Evolutionary conservation across 2,329 filamentous ascomycete genomes (phyloP), one percentile per base, ranked within the genome.

Genomic region (Epicoccum nigrum): DNA sequence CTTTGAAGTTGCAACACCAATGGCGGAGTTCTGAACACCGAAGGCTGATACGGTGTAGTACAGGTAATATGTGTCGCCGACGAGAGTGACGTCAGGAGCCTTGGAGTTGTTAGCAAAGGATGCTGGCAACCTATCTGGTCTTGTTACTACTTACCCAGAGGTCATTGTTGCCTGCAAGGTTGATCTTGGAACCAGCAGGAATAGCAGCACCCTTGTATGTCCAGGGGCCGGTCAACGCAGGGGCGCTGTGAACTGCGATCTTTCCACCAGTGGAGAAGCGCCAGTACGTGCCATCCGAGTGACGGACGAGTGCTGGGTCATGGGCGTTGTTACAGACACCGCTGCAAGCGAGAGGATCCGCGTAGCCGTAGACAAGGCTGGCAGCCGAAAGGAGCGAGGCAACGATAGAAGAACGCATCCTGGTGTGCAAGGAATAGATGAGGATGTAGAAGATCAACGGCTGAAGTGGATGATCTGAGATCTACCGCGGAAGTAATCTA

Each of bases 41-140:
- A 86, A 87, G 0, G 79, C 75, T 28, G 80, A 84, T n/a, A 87
- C 83, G 1, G 82, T 77, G 70, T 88, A 87, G 78, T 86, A 88
- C n/a, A 84, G 70, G 60, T 87, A 81, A 73, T 87, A 89, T 0
- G 76, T 75, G 45, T 72, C 75, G 55, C 80, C 81, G n/a, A 88
- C 76, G 13, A 81, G 72, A 15, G 75, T 69, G 12, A 86, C 81
- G 58, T 89, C 86, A 0, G 87, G 87, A 2, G 86, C 86, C 84
- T 86, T 27, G 21, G 11, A n/a, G 9, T 11, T 16, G 12, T 51
- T 32, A 27, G 51, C 39, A 3, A n/a, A 25, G 4, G 4, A 21
- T 42, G 7, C 48, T 46, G 12, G 50, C 40, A n/a, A n/a, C n/a
- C n/a, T n/a, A n/a, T n/a, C n/a, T n/a, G n/a, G n/a, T n/a, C n/a